Base-by-base conservation (phyloP, 1,139 yeast genomes). In the Saccharomyces hybrid region DNA sequence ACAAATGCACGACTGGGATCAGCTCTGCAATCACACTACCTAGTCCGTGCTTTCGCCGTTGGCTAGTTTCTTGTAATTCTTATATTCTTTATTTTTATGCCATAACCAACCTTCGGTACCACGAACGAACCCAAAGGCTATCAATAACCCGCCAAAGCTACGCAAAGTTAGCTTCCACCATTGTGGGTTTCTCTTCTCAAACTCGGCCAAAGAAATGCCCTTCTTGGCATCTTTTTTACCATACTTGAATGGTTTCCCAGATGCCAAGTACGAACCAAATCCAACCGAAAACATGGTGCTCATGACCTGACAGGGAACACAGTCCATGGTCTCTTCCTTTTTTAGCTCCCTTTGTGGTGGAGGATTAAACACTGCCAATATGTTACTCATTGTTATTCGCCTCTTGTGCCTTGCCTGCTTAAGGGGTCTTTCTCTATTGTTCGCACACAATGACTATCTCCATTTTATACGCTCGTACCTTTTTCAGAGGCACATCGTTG, bases 301-400 rank as follows among this genome's bases (percentile, higher is more conserved):
- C 71, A 84, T 78, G 1, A 82, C 66, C 55, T 85, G 84, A 63
- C 95, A 85, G 2, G 84, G 80, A 1, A 83, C 61, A 62, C 95
- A 85, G 53, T 73, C 77, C 54, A 70, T 68, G 11, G 72, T 62
- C 59, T 79, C 80, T 38, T 73, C 74, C 4, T 72, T 73, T 0
- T 71, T 60, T 9, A 78, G 62, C 46, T 73, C 76, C 29, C 79
- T 65, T 11, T 78, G 65, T 20, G 76, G 73, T 8, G 84, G 82
- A 0, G 86, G 87, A 56, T 77, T 77, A 66, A 85, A 79, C 1
- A 84, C 76, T 26, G 78, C 74, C n/a, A 78, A 66, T 20, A 85
- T 84, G 64, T 84, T 85, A 27, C 69, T 65, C 56, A 86, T 80
- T 77, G 77, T 77, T 51, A 9, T 38, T 46, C 23, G 11, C 34